phyloP scores from a whole-genome alignment of 108 stramenopile species.

The Cyclotella cryptica region DNA sequence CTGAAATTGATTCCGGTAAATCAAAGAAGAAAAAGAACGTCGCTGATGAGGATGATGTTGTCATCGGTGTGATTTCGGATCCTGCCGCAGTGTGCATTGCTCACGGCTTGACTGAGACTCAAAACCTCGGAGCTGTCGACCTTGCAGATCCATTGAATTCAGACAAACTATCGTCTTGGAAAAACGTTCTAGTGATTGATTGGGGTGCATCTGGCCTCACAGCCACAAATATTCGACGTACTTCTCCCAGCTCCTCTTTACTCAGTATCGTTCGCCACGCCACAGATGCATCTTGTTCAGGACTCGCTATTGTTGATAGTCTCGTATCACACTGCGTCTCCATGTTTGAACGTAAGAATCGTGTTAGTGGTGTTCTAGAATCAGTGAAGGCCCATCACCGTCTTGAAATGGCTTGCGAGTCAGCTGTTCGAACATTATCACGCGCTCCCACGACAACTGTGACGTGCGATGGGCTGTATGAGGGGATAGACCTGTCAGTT shows the following conservation, averaged over 20 bases:
- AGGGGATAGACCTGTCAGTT: constrained; percentile 83
- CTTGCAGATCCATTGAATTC: constrained; percentile 27
- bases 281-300: constrained; percentile 47
- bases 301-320: constrained; percentile 34
- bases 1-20: constrained; percentile 26
- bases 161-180: constrained; percentile 33
- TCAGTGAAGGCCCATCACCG: constrained; percentile 71
- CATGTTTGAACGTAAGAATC: constrained; percentile 76
- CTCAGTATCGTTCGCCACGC: constrained; percentile 40
- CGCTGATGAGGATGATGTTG: constrained; percentile 26
- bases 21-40: constrained; percentile 48
- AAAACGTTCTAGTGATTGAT: constrained; percentile 67
- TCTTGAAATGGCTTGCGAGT: constrained; percentile 69
- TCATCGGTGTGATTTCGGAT: constrained; percentile 57
- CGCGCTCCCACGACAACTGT: constrained; percentile 65
- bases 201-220: constrained; percentile 77
- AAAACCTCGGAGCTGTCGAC: constrained; percentile 29
- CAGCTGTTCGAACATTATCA: constrained; percentile 67
- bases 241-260: constrained; percentile 38
- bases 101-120: constrained; percentile 58
- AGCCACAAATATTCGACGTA: constrained; percentile 50
- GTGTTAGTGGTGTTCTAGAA: constrained; percentile 67
- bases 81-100: constrained; percentile 62
- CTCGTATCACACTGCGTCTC: constrained; percentile 69
- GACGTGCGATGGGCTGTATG: constrained; percentile 75